Conservation (phyloP, 345 rosid genomes). For the Nephelium lappaceum region DNA sequence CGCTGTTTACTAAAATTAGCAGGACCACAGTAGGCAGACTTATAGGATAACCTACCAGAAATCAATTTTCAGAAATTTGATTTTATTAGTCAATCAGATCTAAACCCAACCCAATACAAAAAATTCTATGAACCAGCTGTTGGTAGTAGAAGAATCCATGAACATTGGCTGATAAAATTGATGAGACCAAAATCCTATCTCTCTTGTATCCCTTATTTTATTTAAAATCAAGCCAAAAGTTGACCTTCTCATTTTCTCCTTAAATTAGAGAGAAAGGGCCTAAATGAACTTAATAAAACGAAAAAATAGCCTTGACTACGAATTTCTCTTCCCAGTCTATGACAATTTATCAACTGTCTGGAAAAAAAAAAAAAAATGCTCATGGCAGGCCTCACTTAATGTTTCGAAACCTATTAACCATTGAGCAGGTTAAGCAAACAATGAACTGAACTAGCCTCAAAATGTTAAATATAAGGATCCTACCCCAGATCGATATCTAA, state of each 20-base stretch:
- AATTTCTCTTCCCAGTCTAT: not conserved
- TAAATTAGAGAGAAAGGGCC: not conserved
- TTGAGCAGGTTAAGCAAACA: not conserved
- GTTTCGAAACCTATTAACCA: not conserved
- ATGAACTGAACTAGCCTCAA: not conserved
- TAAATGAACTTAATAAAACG: not conserved
- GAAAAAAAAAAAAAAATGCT: not conserved
- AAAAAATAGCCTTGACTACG: not conserved
- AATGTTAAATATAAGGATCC: not conserved
- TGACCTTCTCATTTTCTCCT: not conserved
- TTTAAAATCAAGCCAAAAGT: not conserved
- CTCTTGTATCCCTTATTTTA: no score
- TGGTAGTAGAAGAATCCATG: not conserved
- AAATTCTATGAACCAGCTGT: not conserved
- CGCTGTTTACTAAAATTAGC: not conserved
- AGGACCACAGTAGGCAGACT: slow-evolving; percentile 3
- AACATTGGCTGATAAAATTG: not conserved
- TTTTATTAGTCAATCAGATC: not conserved
- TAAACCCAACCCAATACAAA: not conserved
- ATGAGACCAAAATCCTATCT: not conserved
- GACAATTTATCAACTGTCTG: not conserved
- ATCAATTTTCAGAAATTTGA: not conserved
- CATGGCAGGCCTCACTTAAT: not conserved
- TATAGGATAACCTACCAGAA: not conserved
- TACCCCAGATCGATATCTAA: not conserved